Evolutionary conservation across 192 early-diverging fungal genomes (phyloP).

Genomic region (Coemansia sp.): DNA sequence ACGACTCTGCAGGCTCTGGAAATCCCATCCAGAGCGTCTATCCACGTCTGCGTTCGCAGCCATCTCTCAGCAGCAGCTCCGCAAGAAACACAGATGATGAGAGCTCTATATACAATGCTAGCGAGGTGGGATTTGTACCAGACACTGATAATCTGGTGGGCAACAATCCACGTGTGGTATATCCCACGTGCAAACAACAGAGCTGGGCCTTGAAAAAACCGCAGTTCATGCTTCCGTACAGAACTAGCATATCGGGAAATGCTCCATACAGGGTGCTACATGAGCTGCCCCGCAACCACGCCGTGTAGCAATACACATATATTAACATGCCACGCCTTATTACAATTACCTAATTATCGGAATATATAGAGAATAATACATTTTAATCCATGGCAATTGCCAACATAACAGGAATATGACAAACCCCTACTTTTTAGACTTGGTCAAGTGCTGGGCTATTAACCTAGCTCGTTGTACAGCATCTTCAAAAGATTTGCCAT

Average conservation of each 20-base stretch:
- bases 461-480: slow-evolving; percentile 44
- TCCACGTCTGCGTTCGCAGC: slow-evolving; percentile 50
- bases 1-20: neutral
- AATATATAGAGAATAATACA: neutral
- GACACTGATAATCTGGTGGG: slow-evolving; percentile 15
- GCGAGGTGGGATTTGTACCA: slow-evolving; percentile 28
- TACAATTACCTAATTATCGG: neutral
- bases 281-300: neutral
- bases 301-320: neutral
- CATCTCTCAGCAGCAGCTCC: slow-evolving; percentile 24
- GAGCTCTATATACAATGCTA: neutral
- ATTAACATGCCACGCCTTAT: neutral
- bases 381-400: no score
- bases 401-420: no score
- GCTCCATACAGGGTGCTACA: slow-evolving; percentile 15
- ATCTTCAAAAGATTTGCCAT: slow-evolving; percentile 31
- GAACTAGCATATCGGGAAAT: slow-evolving; percentile 11
- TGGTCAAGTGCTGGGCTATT: slow-evolving; percentile 44
- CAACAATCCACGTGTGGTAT: neutral
- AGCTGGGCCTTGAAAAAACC: slow-evolving; percentile 5
- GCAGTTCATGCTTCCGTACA: slow-evolving; percentile 38
- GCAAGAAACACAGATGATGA: slow-evolving; percentile 6
- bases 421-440: slow-evolving; percentile 9
- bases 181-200: slow-evolving; percentile 1
- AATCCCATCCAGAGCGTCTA: slow-evolving; percentile 11